Percentiles rank a stretch among this genome's conserved stretches.
phyloP scores from a whole-genome alignment of 192 early-diverging fungal species.

The Coemansia sp. region DNA sequence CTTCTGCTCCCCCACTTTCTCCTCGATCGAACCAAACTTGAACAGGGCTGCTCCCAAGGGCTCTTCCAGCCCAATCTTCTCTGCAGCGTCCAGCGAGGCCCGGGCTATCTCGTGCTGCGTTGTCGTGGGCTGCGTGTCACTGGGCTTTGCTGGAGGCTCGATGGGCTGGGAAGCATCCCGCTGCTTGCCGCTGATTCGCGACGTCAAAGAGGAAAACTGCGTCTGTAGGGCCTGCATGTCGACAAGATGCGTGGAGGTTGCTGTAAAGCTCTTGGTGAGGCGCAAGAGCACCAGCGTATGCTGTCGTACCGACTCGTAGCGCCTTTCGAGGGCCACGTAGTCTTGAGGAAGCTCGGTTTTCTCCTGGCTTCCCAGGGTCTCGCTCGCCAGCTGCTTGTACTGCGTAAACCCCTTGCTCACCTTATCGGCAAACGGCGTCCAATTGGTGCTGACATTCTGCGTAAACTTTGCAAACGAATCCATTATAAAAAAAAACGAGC shows the following conservation, averaged over 20 bases:
- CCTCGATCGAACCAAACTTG: slow-evolving; percentile 82
- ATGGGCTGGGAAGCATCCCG: slow-evolving; percentile 52
- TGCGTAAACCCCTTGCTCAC: slow-evolving; percentile 52
- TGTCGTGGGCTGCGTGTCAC: slow-evolving; percentile 55
- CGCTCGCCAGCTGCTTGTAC: slow-evolving; percentile 73
- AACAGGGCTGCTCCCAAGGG: slow-evolving; percentile 82
- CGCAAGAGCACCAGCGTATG: slow-evolving; percentile 60
- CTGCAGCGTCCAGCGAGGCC: slow-evolving; percentile 64
- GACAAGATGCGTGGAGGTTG: slow-evolving; percentile 63
- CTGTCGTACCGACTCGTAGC: slow-evolving; percentile 30
- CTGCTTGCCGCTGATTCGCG: slow-evolving; percentile 45
- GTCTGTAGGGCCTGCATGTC: slow-evolving; percentile 67
- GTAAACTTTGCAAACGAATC: slow-evolving; percentile 54
- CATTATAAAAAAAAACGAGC: slow-evolving; percentile 18
- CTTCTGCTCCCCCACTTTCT: slow-evolving; percentile 79
- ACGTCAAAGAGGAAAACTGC: slow-evolving; percentile 59
- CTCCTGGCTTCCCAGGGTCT: slow-evolving; percentile 79
- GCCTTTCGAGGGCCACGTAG: slow-evolving; percentile 85
- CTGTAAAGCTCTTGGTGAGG: slow-evolving; percentile 59
- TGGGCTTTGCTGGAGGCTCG: background rate
- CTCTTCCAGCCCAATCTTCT: slow-evolving; percentile 71
- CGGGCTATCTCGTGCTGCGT: slow-evolving; percentile 74
- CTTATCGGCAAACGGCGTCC: slow-evolving; percentile 52
- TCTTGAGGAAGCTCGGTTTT: slow-evolving; percentile 92
- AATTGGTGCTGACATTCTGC: slow-evolving; percentile 44